Evolutionary conservation across 306 rosid species (phyloP).

Genomic region (Acacia melanoxylon): DNA sequence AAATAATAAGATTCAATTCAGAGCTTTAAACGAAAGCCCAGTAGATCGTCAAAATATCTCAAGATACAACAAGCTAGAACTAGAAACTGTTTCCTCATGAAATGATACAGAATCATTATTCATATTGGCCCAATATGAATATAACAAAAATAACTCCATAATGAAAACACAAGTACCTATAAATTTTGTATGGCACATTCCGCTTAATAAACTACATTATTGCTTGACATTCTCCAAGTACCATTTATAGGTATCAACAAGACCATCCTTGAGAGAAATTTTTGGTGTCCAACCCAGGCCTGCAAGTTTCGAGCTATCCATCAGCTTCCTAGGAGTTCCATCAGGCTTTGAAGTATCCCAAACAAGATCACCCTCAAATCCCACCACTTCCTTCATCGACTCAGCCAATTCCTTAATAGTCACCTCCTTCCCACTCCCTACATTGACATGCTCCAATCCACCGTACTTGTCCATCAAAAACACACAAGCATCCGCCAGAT

Average conservation of each 20-base stretch:
- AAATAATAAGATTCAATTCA: conserved; percentile 16
- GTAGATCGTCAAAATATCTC: conserved; percentile 10
- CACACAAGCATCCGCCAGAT: conserved; percentile 75
- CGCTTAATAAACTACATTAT: conserved; percentile 41
- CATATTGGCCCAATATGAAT: conserved; percentile 24
- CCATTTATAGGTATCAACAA: conserved; percentile 89
- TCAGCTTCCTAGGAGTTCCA: conserved; percentile 94
- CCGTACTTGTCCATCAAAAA: conserved; percentile 80
- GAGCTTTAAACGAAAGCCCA: conserved; percentile 25
- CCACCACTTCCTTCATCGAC: conserved; percentile 87
- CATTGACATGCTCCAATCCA: conserved; percentile 78
- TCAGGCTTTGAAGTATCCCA: conserved; percentile 94
- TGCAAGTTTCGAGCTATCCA: conserved; percentile 88
- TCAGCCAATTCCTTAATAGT: conserved; percentile 87
- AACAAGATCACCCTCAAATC: conserved; percentile 81
- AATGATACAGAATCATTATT: conserved; percentile 37
- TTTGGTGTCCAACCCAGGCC: conserved; percentile 81
- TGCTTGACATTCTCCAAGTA: conserved; percentile 69
- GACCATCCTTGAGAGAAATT: conserved; percentile 90
- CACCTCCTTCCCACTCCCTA: conserved; percentile 94
- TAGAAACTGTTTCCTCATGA: conserved; percentile 34
- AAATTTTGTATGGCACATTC: conserved; percentile 28
- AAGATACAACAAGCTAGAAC: conserved; percentile 9
- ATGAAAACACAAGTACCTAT: conserved; percentile 34
- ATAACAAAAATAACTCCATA: conserved; percentile 11